Percentiles rank a stretch among this genome's conserved stretches.
These are phyloP conservation scores for Suhomyces choctaworum DNA, from an alignment of 1,139 yeast species.

Conservation along the genomic window DNA sequence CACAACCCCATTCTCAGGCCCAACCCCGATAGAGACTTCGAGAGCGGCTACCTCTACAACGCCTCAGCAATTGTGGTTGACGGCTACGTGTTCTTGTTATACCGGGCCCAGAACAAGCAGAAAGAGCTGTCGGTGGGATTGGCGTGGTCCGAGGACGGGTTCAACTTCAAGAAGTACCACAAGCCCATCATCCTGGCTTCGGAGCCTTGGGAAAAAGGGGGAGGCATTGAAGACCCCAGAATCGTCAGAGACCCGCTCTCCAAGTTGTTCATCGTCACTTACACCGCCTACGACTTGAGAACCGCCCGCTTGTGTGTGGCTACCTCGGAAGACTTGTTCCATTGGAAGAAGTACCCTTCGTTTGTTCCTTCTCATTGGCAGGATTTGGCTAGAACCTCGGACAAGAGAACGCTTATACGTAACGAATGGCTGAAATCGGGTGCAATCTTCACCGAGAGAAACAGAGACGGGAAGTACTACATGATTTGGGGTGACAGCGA, in stretches of 20 bases:
- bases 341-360: slow-evolving; percentile 44
- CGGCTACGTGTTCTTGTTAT: slow-evolving; percentile 38
- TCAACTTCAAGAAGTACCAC: slow-evolving; percentile 31
- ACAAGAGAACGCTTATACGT: slow-evolving; percentile 29
- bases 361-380: slow-evolving; percentile 35
- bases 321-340: slow-evolving; percentile 38
- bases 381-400: slow-evolving; percentile 31
- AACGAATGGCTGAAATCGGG: slow-evolving; percentile 48
- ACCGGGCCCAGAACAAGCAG: slow-evolving; percentile 42
- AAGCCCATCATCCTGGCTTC: slow-evolving; percentile 40
- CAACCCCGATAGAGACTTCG: slow-evolving; percentile 41
- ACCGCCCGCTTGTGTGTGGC: slow-evolving; percentile 47
- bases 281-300: slow-evolving; percentile 41
- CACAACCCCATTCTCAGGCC: slow-evolving; percentile 44
- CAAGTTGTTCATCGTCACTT: slow-evolving; percentile 41
- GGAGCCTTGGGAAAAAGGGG: slow-evolving; percentile 43
- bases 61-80: slow-evolving; percentile 48
- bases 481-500: slow-evolving; percentile 51
- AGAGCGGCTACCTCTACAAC: slow-evolving; percentile 43
- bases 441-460: slow-evolving; percentile 39
- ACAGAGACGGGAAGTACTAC: slow-evolving; percentile 38
- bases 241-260: slow-evolving; percentile 40
- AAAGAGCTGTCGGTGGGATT: slow-evolving; percentile 40
- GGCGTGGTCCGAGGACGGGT: slow-evolving; percentile 47
- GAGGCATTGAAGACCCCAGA: slow-evolving; percentile 50